Conservation (phyloP, 2,329 filamentous ascomycete species). For the Aspergillaceae sp. region DNA sequence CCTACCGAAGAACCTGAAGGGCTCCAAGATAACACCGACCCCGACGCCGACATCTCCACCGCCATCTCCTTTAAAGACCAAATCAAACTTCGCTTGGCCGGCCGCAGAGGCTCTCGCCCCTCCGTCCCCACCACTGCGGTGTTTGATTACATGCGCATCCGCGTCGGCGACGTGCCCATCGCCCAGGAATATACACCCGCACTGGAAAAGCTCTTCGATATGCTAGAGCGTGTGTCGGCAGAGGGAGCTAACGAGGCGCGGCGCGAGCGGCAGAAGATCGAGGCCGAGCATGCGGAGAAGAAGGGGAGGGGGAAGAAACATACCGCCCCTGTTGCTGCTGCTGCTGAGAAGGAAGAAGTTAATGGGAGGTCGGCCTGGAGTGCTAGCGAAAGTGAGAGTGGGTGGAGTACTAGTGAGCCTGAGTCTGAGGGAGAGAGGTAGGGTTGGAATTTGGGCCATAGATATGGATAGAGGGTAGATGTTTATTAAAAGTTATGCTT, state of each 20-base stretch:
- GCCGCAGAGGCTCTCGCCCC: conserved; percentile 16
- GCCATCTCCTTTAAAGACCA: conserved; percentile 8
- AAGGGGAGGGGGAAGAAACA: neutral
- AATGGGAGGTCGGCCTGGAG: conserved; percentile 19
- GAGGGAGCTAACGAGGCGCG: conserved; percentile 20
- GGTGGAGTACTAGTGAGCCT: conserved; percentile 24
- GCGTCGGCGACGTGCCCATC: conserved; percentile 50
- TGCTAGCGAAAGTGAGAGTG: conserved; percentile 30
- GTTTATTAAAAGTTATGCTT: neutral
- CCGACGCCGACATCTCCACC: neutral
- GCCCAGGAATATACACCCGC: conserved; percentile 51
- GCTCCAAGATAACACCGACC: conserved; percentile 18
- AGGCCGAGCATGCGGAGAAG: neutral
- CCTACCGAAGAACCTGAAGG: conserved; percentile 13
- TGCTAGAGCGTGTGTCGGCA: conserved; percentile 24
- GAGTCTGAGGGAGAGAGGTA: conserved; percentile 10
- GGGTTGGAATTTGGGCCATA: neutral
- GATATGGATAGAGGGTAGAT: neutral
- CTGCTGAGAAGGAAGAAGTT: neutral
- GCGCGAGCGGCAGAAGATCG: conserved; percentile 14
- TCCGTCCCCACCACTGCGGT: conserved; percentile 52
- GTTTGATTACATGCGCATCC: conserved; percentile 57
- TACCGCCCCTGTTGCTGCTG: neutral
- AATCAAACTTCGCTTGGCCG: conserved; percentile 7
- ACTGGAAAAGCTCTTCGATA: conserved; percentile 45